Evolutionary conservation across 164 flowering plant genomes (phyloP), one percentile per base, ranked within the genome.

Genomic region (Kalanchoe fedtschenkoi): DNA sequence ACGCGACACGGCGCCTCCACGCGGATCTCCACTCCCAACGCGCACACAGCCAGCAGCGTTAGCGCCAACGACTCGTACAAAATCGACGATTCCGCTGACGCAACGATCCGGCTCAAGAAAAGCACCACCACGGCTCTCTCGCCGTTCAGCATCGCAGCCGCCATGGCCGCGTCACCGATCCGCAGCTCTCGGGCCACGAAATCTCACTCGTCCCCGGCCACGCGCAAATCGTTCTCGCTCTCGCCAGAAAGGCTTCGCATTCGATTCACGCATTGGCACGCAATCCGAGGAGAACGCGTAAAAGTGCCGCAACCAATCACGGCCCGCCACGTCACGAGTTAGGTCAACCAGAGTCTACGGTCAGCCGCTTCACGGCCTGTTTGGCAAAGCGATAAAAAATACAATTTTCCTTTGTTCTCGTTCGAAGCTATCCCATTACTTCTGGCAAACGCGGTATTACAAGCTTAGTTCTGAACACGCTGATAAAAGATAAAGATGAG

Each of bases 71-170:
- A 51, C 30, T 51, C 56, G 28, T 61, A 71, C 63, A 87, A 80
- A 38, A 80, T 72, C 57, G 81, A 34, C 29, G 77, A 78, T 57
- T 84, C 81, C 41, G 74, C 56, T 26, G 83, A 76, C 71, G 37
- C 73, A 53, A 86, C 47, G 41, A 86, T 66, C 19, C 74, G 76
- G 14, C 62, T 41, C 9, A 86, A 60, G 70, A 86, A 80, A 44
- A 86, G 68, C 33, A 76, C 15, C 1, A 90, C 91, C 37, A 90
- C 96, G 29, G 75, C 75, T 71, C 95, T 76, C 81, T 90, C 97
- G 66, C 95, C 95, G 72, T 74, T 90, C 54, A 76, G 34, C 62
- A 74, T 51, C 51, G 75, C 60, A 74, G 41, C 38, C 62, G 58
- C 26, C 63, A 28, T 28, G 22, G 24, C 30, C 62, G 17, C 4